phyloP scores from a whole-genome alignment of 495 filamentous ascomycete genomes.

The Aspergillus baeticus region DNA sequence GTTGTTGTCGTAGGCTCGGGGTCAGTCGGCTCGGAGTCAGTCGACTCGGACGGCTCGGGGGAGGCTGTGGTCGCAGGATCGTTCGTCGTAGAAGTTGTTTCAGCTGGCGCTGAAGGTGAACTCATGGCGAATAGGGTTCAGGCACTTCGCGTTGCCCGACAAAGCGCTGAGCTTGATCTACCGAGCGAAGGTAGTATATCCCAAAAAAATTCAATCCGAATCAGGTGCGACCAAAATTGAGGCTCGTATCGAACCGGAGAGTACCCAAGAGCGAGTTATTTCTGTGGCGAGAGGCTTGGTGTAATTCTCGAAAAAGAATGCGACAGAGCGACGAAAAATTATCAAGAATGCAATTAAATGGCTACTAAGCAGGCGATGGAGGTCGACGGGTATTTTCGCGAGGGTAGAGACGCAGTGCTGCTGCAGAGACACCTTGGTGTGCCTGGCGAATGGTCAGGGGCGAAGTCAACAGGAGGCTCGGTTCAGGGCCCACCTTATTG shows the following conservation, averaged over 20 bases:
- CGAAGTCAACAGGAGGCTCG: neutral
- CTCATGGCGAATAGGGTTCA: neutral
- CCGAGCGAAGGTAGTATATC: neutral
- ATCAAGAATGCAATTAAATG: neutral
- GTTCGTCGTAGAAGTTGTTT: neutral
- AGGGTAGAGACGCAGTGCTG: neutral
- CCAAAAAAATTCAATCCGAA: neutral
- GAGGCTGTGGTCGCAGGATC: neutral
- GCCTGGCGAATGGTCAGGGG: constrained; percentile 19
- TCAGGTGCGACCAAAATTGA: too few relatives aligned
- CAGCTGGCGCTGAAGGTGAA: neutral
- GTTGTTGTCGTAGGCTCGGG: constrained; percentile 6
- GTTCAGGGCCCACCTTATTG: constrained; percentile 3
- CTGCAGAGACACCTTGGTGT: neutral
- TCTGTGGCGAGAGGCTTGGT: too few relatives aligned
- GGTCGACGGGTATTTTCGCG: neutral
- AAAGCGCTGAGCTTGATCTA: neutral
- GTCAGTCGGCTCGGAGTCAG: too few relatives aligned
- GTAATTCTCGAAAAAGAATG: neutral
- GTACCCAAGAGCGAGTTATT: too few relatives aligned
- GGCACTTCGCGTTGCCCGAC: neutral
- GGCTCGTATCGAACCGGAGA: too few relatives aligned
- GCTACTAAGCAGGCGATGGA: neutral
- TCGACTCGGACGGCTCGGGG: constrained; percentile 12
- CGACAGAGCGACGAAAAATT: neutral